phyloP scores from a whole-genome alignment of 2,329 filamentous ascomycete species.

The Simplicillium aogashimaense region DNA sequence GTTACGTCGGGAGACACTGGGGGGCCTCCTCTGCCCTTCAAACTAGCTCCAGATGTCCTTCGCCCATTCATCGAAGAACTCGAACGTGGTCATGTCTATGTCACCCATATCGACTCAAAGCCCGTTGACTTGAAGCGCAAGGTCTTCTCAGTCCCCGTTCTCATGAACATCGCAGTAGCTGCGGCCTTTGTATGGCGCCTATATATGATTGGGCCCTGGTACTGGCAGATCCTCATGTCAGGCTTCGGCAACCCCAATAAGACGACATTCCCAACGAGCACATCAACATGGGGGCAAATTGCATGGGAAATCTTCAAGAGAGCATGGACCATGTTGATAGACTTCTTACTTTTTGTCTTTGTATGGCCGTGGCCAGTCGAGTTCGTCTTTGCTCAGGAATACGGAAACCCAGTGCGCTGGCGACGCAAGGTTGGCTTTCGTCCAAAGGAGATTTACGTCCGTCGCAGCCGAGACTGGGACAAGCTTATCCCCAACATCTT shows the following conservation, averaged over 20 bases:
- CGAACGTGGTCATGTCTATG: slow-evolving; percentile 63
- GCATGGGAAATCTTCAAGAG: slow-evolving; percentile 48
- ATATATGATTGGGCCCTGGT: slow-evolving; percentile 61
- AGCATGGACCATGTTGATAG: slow-evolving; percentile 57
- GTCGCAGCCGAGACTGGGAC: slow-evolving; percentile 68
- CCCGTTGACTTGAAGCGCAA: slow-evolving; percentile 65
- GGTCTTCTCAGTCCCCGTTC: slow-evolving; percentile 70
- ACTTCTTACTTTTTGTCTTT: slow-evolving; percentile 60
- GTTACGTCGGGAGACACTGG: slow-evolving; percentile 15
- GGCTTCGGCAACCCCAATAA: slow-evolving; percentile 57
- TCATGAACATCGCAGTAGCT: slow-evolving; percentile 63
- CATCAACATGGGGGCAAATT: slow-evolving; percentile 47
- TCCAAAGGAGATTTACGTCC: slow-evolving; percentile 71
- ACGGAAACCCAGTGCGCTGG: slow-evolving; percentile 61
- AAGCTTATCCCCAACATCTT: slow-evolving; percentile 45
- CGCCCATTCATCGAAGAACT: slow-evolving; percentile 57
- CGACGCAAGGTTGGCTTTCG: slow-evolving; percentile 66
- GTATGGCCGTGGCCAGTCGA: slow-evolving; percentile 66
- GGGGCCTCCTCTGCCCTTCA: slow-evolving; percentile 55
- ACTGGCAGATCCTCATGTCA: slow-evolving; percentile 56
- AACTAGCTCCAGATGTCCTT: slow-evolving; percentile 51
- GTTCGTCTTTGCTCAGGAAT: slow-evolving; percentile 52
- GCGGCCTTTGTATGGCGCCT: slow-evolving; percentile 58
- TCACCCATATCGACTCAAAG: slow-evolving; percentile 71
- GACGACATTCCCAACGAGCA: slow-evolving; percentile 51